Conservation (phyloP, 1,284 basidiomycete species). For the Malassezia brasiliensis region DNA sequence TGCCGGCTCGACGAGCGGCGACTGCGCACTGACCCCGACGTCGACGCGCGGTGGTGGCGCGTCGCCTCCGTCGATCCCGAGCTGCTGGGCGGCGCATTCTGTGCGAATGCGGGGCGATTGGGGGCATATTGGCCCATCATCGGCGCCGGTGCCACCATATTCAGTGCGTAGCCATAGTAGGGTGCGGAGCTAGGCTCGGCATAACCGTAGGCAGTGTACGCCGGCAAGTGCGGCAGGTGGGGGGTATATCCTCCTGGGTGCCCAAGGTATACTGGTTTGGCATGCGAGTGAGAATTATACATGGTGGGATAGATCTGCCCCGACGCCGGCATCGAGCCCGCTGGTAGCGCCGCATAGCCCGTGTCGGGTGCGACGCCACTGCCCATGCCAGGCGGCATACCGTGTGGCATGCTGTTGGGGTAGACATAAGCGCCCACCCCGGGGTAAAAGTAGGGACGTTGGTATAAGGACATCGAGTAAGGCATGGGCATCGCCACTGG, state of each 20-base stretch:
- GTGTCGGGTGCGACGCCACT: not conserved
- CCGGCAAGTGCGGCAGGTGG: not conserved
- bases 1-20: no score
- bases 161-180: not conserved
- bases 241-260: no score
- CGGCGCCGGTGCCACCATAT: not conserved
- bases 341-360: not conserved
- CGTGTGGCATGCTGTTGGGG: not conserved
- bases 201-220: not conserved
- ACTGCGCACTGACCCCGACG: no score
- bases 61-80: no score
- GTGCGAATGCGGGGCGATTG: no score
- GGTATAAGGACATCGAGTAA: slow-evolving; percentile 9
- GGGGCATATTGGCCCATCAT: no score
- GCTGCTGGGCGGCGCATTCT: no score
- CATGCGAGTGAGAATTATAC: not conserved
- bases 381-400: not conserved
- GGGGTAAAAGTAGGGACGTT: not conserved
- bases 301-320: no score
- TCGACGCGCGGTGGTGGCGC: no score
- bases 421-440: not conserved
- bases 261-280: not conserved
- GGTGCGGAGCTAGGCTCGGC: not conserved
- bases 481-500: not conserved
- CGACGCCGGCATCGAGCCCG: no score